Conservation (phyloP, 768 basidiomycete species). For the Pholiota conissans region DNA sequence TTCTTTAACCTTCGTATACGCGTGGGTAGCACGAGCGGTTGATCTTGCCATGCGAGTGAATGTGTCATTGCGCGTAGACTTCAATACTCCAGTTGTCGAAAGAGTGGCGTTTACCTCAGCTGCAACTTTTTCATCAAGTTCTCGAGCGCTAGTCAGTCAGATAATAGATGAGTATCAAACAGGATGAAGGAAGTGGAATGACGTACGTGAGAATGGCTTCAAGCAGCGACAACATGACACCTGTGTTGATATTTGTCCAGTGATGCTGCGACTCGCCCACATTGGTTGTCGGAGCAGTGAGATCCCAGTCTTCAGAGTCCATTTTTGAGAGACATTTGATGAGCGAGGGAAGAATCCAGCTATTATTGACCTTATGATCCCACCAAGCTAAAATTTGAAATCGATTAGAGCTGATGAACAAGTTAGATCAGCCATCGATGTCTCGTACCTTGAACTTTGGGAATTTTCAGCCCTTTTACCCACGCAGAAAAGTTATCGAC, state of each 20-base stretch:
- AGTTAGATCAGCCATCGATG: background rate
- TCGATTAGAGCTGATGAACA: background rate
- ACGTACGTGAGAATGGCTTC: background rate
- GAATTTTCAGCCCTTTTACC: background rate
- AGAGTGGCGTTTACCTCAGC: background rate
- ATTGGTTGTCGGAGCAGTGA: background rate
- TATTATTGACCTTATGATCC: background rate
- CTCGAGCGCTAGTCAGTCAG: background rate
- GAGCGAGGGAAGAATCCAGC: background rate
- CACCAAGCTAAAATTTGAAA: background rate
- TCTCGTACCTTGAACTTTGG: background rate
- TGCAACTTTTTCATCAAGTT: background rate
- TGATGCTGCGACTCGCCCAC: background rate
- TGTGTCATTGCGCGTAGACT: background rate
- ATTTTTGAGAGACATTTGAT: background rate
- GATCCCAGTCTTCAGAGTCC: background rate
- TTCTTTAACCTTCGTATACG: background rate
- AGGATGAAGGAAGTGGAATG: too few species aligned
- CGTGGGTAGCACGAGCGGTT: background rate
- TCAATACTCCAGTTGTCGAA: background rate
- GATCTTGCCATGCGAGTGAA: background rate
- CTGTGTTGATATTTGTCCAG: background rate
- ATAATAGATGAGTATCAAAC: too few species aligned
- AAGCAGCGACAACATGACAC: background rate
- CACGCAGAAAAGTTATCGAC: background rate